Conservation (phyloP, 2,329 filamentous ascomycete genomes). For the Nemania abortiva region DNA sequence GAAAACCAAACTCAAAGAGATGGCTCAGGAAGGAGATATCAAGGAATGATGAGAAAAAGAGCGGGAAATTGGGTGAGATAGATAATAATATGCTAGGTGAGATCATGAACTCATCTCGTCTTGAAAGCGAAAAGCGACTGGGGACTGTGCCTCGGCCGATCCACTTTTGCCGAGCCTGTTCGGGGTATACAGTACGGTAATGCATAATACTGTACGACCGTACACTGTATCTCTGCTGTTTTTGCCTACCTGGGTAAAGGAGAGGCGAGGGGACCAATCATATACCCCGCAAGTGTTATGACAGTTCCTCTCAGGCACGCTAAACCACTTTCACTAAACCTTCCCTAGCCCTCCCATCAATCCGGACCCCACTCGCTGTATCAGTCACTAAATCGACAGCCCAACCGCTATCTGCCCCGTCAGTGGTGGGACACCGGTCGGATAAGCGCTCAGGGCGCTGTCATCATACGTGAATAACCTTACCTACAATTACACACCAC, state of each 20-base stretch:
- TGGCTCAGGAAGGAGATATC: background rate
- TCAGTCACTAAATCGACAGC: background rate
- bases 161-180: conserved; percentile 18
- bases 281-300: conserved; percentile 36
- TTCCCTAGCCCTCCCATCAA: background rate
- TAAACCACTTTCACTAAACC: background rate
- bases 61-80: background rate
- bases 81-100: background rate
- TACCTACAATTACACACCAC: conserved; percentile 24
- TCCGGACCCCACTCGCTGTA: conserved; percentile 5
- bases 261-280: conserved; percentile 39
- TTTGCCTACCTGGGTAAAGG: conserved; percentile 3
- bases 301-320: background rate
- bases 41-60: background rate
- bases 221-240: background rate
- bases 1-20: background rate
- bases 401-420: background rate
- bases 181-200: background rate
- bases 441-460: background rate
- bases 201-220: background rate
- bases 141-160: conserved; percentile 33
- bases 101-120: background rate
- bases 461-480: conserved; percentile 19
- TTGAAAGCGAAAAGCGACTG: conserved; percentile 14
- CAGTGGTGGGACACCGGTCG: background rate